Evolutionary conservation across 164 flowering plant species (phyloP), one percentile per base, ranked within the genome.

Genomic region (Kalanchoe fedtschenkoi): DNA sequence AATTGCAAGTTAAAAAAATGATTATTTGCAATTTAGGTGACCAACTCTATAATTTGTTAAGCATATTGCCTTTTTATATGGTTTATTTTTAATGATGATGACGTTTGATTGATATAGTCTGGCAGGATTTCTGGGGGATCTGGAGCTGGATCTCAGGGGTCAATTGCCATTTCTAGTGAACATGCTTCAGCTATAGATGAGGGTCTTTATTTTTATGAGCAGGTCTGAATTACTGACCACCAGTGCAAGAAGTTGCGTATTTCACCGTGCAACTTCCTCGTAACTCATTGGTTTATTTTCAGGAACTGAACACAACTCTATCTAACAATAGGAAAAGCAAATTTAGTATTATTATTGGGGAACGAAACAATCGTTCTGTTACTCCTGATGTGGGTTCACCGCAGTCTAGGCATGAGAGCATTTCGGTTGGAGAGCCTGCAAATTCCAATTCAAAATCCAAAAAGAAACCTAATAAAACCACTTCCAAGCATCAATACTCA

Each of bases 121-220:
- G 70, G 60, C 33, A 62, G 75, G 46, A 69, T 38, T 1, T 62
- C 61, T 35, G 80, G 72, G 62, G 83, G 72, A 64, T 67, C 74
- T 62, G 73, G 63, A 66, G 37, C 66, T 71, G 74, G 70, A 37
- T 67, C 34, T 4, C 65, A 72, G 61, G 78, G 73, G 72, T 70
- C 91, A 61, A 76, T 78, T 33, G 54, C 75, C 46, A 81, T 89
- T 29, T 77, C 96, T 26, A 77, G 56, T 63, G 98, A 93, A 76
- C 88, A 76, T 74, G 97, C 93, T 63, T 80, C 89, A 66, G 73
- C 86, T 34, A 89, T 93, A 72, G 82, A 86, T 69, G 98, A 89
- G 41, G 96, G 96, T 39, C 91, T 92, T 65, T 84, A 81, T 76
- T 92, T 71, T 67, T 92, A 80, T 76, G 98, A 93, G 77, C 97